phyloP scores from a whole-genome alignment of 768 basidiomycete genomes.

The Panaeolus cyanescens region DNA sequence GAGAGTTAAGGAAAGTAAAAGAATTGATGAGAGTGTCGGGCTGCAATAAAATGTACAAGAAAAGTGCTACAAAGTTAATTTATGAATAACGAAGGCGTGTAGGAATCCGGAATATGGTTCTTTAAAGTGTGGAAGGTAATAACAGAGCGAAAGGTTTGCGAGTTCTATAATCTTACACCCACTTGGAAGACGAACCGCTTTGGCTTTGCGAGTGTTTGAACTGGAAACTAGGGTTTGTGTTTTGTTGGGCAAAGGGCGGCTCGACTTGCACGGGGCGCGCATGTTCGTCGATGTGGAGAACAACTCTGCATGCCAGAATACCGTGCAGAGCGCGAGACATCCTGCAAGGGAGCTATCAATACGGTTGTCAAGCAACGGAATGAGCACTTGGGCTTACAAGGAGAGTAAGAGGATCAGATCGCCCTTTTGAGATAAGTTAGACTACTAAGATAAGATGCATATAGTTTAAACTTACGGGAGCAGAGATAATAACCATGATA shows the following conservation, averaged over 20 bases:
- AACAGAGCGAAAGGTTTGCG: not conserved
- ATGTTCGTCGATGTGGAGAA: slow-evolving; percentile 15
- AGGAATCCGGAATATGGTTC: not conserved
- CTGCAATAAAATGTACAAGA: not conserved
- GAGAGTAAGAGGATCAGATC: slow-evolving; percentile 17
- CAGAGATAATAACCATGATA: slow-evolving; percentile 16
- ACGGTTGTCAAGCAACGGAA: not conserved
- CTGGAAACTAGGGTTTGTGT: not conserved
- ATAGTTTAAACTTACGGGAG: slow-evolving; percentile 10
- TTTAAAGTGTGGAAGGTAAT: not conserved
- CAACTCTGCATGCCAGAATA: slow-evolving; percentile 17
- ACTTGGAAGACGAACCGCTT: not conserved
- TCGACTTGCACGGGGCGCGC: not conserved
- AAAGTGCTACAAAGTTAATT: not conserved
- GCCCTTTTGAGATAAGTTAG: slow-evolving; percentile 2
- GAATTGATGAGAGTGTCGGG: not conserved
- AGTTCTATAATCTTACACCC: not conserved
- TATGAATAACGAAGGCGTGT: not conserved
- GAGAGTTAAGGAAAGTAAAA: not conserved
- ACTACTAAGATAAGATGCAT: not conserved
- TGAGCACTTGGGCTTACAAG: slow-evolving; percentile 9
- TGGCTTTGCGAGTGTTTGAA: not conserved
- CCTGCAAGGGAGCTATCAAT: slow-evolving; percentile 2
- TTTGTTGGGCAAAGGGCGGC: not conserved
- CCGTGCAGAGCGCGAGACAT: slow-evolving; percentile 18